Percentiles rank a stretch among this genome's conserved stretches.
These are phyloP conservation scores for Claviceps fusiformis DNA, from an alignment of 2,329 filamentous ascomycete species.

Conservation along the genomic window DNA sequence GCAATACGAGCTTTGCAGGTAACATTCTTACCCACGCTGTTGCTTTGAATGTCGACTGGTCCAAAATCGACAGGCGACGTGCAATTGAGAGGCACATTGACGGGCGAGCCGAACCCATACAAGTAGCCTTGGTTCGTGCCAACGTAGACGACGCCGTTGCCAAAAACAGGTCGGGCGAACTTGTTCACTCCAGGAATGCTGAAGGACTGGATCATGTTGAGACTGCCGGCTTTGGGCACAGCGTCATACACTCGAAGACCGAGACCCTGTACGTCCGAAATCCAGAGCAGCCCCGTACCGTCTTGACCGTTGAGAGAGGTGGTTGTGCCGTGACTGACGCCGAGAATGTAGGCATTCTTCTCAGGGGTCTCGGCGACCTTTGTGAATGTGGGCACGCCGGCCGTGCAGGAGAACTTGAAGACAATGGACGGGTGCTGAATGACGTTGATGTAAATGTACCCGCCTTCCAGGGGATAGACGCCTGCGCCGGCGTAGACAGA, in stretches of 20 bases:
- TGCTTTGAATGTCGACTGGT: constrained; percentile 25
- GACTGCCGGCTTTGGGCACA: constrained; percentile 29
- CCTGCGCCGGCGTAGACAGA: constrained; percentile 33
- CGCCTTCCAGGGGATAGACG: constrained; percentile 34
- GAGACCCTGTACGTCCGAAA: constrained; percentile 38
- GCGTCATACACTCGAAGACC: constrained; percentile 40
- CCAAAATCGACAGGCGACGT: constrained; percentile 35
- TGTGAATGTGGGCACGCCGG: constrained; percentile 37
- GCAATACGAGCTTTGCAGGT: constrained; percentile 34
- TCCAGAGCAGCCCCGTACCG: constrained; percentile 44
- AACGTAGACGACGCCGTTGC: constrained; percentile 41
- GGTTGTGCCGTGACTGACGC: constrained; percentile 41
- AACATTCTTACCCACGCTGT: constrained; percentile 17
- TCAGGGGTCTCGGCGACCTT: constrained; percentile 36
- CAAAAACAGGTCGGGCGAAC: constrained; percentile 44
- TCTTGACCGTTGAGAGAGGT: constrained; percentile 39
- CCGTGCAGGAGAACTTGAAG: constrained; percentile 42
- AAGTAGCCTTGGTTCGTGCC: constrained; percentile 36
- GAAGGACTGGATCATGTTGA: constrained; percentile 37
- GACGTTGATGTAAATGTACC: constrained; percentile 35
- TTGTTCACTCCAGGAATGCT: constrained; percentile 38
- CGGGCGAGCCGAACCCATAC: constrained; percentile 42
- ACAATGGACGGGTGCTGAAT: constrained; percentile 41
- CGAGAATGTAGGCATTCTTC: constrained; percentile 37
- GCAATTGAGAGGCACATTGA: constrained; percentile 40